Conservation (phyloP, 2,329 filamentous ascomycete genomes). For the Aspergillus awamori region DNA sequence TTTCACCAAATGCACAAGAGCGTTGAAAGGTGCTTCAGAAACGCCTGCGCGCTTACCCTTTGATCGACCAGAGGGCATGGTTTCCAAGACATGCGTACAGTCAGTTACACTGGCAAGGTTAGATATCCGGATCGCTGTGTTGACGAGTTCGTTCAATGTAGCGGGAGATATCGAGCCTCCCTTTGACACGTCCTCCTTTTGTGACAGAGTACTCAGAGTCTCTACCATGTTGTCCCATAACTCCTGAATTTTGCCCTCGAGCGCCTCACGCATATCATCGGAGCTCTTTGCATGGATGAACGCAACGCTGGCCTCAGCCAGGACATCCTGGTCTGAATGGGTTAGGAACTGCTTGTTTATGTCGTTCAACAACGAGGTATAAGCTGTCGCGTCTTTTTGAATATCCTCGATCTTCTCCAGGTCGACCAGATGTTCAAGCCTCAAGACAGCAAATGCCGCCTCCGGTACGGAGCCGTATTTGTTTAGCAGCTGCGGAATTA, state of each 20-base stretch:
- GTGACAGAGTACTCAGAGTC: conserved; percentile 70
- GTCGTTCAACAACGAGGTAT: conserved; percentile 80
- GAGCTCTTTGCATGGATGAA: conserved; percentile 83
- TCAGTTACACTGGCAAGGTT: conserved; percentile 80
- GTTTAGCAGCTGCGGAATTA: conserved; percentile 83
- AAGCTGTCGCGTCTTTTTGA: conserved; percentile 80
- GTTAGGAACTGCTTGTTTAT: conserved; percentile 91
- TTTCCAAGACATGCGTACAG: conserved; percentile 74
- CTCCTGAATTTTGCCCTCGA: conserved; percentile 75
- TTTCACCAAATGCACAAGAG: conserved; percentile 71
- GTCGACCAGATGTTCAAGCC: conserved; percentile 83
- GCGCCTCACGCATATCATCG: conserved; percentile 84
- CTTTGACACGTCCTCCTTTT: conserved; percentile 69
- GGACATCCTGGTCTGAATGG: conserved; percentile 83
- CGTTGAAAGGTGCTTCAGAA: conserved; percentile 58
- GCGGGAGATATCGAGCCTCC: conserved; percentile 69
- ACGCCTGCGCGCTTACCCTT: conserved; percentile 45
- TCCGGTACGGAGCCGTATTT: conserved; percentile 91
- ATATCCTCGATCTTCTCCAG: conserved; percentile 86
- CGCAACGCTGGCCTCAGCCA: conserved; percentile 79
- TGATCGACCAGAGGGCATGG: conserved; percentile 37
- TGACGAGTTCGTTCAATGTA: conserved; percentile 70
- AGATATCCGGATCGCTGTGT: conserved; percentile 75
- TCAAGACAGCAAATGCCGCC: conserved; percentile 81
- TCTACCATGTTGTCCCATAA: conserved; percentile 85